Percentiles rank a stretch among this genome's conserved stretches.
Evolutionary conservation across 108 stramenopile species (phyloP).

Genomic region (Cyclotella baltica): DNA sequence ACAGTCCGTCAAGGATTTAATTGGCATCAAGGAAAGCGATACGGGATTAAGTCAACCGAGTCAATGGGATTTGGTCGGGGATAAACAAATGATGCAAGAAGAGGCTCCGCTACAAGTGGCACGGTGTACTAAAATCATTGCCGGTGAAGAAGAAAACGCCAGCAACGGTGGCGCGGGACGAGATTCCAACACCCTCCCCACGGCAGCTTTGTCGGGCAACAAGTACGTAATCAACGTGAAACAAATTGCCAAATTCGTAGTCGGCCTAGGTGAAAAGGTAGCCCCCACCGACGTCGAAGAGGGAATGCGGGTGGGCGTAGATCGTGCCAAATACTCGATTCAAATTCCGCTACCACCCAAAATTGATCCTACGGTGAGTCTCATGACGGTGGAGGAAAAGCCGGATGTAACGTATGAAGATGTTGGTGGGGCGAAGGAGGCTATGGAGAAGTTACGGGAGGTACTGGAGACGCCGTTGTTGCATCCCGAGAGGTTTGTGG

Average conservation of each 20-base stretch:
- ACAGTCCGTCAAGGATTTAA: constrained; percentile 96
- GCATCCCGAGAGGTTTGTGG: constrained; percentile 99
- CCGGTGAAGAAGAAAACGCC: constrained; percentile 61
- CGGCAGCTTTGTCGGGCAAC: constrained; percentile 56
- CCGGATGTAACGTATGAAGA: constrained; percentile 99
- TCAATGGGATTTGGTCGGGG: constrained; percentile 99
- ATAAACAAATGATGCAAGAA: constrained; percentile 99
- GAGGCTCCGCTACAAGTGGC: constrained; percentile 98
- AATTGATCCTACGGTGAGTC: constrained; percentile 98
- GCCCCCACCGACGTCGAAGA: constrained; percentile 99
- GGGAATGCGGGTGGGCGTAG: constrained; percentile 99
- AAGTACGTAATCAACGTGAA: constrained; percentile 99
- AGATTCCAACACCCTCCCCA: constrained; percentile 14
- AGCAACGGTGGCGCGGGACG: not conserved
- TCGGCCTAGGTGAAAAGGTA: constrained; percentile 95
- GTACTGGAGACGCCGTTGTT: constrained; percentile 99
- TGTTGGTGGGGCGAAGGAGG: constrained; percentile 98
- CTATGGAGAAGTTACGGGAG: constrained; percentile 97
- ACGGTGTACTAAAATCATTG: constrained; percentile 98
- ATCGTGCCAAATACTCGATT: constrained; percentile 96
- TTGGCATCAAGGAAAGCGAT: constrained; percentile 99
- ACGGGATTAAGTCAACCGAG: constrained; percentile 97
- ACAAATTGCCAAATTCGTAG: constrained; percentile 99
- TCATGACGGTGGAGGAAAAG: constrained; percentile 99
- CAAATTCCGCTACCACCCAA: constrained; percentile 99